Conservation (phyloP, 2,329 filamentous ascomycete species). For the Exophiala mesophila region DNA sequence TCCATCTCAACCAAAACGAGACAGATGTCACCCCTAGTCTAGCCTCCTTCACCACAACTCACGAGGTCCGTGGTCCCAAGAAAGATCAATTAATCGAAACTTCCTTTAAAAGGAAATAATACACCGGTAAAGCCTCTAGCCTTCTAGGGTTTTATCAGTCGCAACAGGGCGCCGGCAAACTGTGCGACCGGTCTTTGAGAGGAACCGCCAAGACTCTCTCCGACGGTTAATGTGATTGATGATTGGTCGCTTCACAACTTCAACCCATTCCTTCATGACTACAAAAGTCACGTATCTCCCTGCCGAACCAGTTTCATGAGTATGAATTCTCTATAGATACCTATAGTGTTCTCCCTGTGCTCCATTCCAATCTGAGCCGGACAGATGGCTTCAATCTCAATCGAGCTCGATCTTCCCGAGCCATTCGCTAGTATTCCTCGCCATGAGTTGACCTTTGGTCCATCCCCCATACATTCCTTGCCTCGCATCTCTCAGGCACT, state of each 20-base stretch:
- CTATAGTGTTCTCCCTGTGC: too few species aligned
- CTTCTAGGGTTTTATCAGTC: too few species aligned
- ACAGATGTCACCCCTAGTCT: slow-evolving; percentile 20
- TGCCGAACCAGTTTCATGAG: background rate
- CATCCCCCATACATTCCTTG: slow-evolving; percentile 64
- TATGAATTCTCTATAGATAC: background rate
- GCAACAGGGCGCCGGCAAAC: background rate
- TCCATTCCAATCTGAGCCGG: too few species aligned
- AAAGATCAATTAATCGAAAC: slow-evolving; percentile 44
- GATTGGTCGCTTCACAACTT: background rate
- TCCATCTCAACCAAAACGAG: slow-evolving; percentile 32
- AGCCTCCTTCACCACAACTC: slow-evolving; percentile 38
- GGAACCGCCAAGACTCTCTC: background rate
- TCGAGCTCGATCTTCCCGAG: slow-evolving; percentile 46
- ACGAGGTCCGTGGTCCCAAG: slow-evolving; percentile 43
- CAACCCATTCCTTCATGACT: background rate
- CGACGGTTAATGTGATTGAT: slow-evolving; percentile 1
- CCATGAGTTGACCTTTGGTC: slow-evolving; percentile 58
- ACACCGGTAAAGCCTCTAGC: too few species aligned
- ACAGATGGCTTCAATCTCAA: background rate
- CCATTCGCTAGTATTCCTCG: slow-evolving; percentile 61
- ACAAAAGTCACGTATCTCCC: background rate
- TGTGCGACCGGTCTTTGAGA: background rate
- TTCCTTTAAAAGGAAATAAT: slow-evolving; percentile 28
- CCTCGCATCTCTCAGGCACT: slow-evolving; percentile 60